These are phyloP conservation scores for Crinitomyces ghanaensis DNA, from an alignment of 805 yeast genomes.

Conservation along the genomic window DNA sequence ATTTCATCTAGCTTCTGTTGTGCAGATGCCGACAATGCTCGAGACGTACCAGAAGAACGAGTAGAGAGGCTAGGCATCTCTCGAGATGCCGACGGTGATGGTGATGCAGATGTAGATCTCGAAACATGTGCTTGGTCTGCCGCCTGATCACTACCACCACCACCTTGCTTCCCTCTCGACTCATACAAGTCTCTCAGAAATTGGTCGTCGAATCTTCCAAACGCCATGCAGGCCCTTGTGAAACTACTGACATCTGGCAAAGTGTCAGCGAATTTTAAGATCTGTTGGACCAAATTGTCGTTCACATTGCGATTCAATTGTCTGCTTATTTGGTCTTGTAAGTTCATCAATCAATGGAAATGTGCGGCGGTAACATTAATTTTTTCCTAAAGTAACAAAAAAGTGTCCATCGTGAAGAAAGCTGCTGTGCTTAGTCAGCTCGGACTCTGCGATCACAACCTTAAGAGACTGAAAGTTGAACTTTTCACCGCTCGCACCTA, in stretches of 20 bases:
- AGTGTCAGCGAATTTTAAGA: slow-evolving; percentile 13
- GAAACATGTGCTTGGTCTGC: neutral
- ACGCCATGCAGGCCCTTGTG: slow-evolving; percentile 15
- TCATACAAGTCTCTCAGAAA: slow-evolving; percentile 14
- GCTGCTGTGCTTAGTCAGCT: too few relatives aligned
- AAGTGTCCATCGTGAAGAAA: too few relatives aligned
- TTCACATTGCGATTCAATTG: slow-evolving; percentile 17
- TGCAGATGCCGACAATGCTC: slow-evolving; percentile 8
- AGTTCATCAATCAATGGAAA: too few relatives aligned
- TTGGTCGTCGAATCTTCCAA: slow-evolving; percentile 18
- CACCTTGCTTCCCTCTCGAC: slow-evolving; percentile 1
- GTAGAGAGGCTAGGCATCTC: neutral
- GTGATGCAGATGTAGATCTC: too few relatives aligned
- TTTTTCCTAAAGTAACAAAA: too few relatives aligned
- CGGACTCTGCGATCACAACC: too few relatives aligned
- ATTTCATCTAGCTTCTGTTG: slow-evolving; percentile 8
- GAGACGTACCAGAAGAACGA: slow-evolving; percentile 1
- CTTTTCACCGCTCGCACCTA: too few relatives aligned
- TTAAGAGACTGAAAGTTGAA: too few relatives aligned
- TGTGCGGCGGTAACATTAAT: too few relatives aligned
- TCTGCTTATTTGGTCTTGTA: too few relatives aligned
- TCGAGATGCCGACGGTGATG: slow-evolving; percentile 1
- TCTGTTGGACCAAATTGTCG: slow-evolving; percentile 13
- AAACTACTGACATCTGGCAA: slow-evolving; percentile 11
- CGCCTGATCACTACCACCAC: slow-evolving; percentile 1